Evolutionary conservation across 1,139 yeast species (phyloP).

Genomic region (Kodamaea sp.): DNA sequence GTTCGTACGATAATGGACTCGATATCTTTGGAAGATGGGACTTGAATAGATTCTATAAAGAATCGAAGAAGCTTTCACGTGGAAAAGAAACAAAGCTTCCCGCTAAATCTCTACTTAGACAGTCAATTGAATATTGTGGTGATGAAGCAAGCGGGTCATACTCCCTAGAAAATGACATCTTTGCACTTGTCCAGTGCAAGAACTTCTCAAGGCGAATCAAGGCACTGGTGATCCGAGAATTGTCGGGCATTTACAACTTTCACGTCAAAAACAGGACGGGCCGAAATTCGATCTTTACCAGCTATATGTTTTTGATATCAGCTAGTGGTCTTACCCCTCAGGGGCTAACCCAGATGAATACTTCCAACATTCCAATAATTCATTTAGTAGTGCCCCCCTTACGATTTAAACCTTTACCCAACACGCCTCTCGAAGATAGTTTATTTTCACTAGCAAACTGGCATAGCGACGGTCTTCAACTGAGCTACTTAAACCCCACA

Average conservation of each 20-base stretch:
- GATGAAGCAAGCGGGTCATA: constrained; percentile 8
- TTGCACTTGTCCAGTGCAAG: constrained; percentile 62
- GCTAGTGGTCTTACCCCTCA: constrained; percentile 63
- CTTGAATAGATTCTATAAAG: constrained; percentile 29
- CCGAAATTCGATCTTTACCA: constrained; percentile 18
- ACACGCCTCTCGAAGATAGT: neutral
- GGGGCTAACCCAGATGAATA: constrained; percentile 57
- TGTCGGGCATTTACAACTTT: constrained; percentile 55
- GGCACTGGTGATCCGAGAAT: constrained; percentile 57
- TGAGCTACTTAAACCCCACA: constrained; percentile 47
- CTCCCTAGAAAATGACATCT: constrained; percentile 29
- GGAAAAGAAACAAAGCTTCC: constrained; percentile 3
- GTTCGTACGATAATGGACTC: constrained; percentile 72
- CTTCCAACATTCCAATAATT: constrained; percentile 55
- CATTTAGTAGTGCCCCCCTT: constrained; percentile 23
- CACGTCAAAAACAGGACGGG: constrained; percentile 32
- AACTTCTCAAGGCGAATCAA: constrained; percentile 45
- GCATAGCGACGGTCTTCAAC: constrained; percentile 37
- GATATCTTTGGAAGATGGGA: constrained; percentile 69
- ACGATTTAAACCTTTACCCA: constrained; percentile 1
- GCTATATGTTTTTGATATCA: constrained; percentile 48
- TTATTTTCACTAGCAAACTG: constrained; percentile 42
- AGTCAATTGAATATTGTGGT: constrained; percentile 6
- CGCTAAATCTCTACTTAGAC: constrained; percentile 11
- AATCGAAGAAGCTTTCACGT: neutral